Evolutionary conservation across 441 rosid genomes (phyloP), one percentile per base, ranked within the genome.

Genomic region (Gossypium aridum): DNA sequence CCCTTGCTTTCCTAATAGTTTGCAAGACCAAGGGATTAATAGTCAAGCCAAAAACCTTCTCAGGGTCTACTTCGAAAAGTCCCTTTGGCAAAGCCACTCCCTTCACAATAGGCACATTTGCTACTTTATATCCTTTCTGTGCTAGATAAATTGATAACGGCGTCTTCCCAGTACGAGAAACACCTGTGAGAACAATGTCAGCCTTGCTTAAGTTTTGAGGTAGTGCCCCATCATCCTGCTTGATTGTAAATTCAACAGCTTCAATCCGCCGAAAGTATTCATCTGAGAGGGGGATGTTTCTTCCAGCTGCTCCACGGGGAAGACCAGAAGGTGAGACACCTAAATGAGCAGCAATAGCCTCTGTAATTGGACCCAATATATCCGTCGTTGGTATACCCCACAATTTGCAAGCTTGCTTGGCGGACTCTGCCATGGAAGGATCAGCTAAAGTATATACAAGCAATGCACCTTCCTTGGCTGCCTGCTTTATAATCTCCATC

Each of bases 301-400:
- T 76, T 16, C 89, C 84, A 1, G 88, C 65, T 1, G 97, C 97
- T 55, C 94, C 89, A 51, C 99, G 97, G n/a, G 94, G 86, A 37
- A 95, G 90, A n/a, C 98, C 96, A 5, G 92, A 90, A 26, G 97
- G 97, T 9, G 85, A 91, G 54, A 93, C 91, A 3, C 94, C 94
- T 12, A 90, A 79, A 84, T 92, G 96, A 69, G 89, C 81, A 4
- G 94, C 92, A 69, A 95, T 80, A 23, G 96, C 83, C 68, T 91
- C 91, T 0, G 97, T 95, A 72, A 95, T 90, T 20, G 96, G 98
- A 53, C 99, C 92, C 12, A 92, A 75, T 14, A 95, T 80, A 77
- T 92, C 96, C 1, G 85, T 77, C 39, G 91, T 85, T n/a, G 94
- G 91, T 28, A 94, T 70, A 12, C 87, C 85, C 97, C 91, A 94